phyloP scores from a whole-genome alignment of 345 rosid genomes.

The Aquilaria malaccensis region DNA sequence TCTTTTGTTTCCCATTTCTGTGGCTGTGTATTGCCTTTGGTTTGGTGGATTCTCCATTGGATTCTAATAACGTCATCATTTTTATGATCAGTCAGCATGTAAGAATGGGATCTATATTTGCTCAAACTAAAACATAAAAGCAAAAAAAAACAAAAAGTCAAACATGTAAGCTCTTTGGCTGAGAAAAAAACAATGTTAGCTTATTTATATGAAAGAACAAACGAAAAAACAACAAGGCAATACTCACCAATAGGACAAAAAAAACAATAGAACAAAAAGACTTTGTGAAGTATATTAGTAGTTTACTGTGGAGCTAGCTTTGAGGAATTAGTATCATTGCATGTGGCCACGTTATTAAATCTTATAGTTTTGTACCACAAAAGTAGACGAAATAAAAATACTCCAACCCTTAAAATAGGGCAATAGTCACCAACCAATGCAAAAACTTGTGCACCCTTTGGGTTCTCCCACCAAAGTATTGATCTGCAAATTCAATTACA shows the following conservation, averaged over 20 bases:
- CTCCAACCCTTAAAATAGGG: not conserved
- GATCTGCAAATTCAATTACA: conserved; percentile 47
- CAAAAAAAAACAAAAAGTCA: not conserved
- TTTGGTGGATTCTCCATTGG: too few species aligned
- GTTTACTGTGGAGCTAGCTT: too few species aligned
- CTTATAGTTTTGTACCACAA: too few species aligned
- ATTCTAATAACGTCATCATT: too few species aligned
- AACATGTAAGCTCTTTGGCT: not conserved
- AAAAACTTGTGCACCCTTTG: conserved; percentile 51
- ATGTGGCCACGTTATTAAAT: too few species aligned
- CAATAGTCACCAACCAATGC: conserved; percentile 47
- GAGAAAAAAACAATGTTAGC: too few species aligned
- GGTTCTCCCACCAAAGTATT: conserved; percentile 48
- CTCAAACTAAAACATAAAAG: conserved; percentile 7
- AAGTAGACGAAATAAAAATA: conserved; percentile 1
- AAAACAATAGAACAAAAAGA: too few species aligned
- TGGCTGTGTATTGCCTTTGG: too few species aligned
- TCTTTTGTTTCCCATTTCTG: too few species aligned
- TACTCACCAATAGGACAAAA: too few species aligned
- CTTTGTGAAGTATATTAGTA: too few species aligned
- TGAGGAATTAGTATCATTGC: too few species aligned
- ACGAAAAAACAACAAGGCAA: not conserved
- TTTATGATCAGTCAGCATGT: not conserved
- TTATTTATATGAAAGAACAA: not conserved
- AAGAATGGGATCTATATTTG: not conserved